Base-by-base conservation (phyloP, 2,329 filamentous ascomycete species). In the Fusarium solani-melongenae region DNA sequence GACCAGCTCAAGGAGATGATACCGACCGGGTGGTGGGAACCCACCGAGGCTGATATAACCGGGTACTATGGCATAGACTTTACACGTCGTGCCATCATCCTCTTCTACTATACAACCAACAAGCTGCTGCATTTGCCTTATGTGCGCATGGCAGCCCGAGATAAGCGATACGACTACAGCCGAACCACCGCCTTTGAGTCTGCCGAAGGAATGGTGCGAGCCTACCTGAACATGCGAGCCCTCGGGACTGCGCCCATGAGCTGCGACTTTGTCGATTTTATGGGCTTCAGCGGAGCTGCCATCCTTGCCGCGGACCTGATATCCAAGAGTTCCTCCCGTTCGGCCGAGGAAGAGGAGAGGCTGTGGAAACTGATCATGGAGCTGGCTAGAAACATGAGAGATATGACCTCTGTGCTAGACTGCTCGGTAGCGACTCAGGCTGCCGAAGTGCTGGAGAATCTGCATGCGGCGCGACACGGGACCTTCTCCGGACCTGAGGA, bases 221-320 rank as follows among this genome's bases (percentile, higher is more conserved):
- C 80, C 12, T 87, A 86, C 69, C 55, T 70, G 31, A 67, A 39
- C 12, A 68, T 71, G 20, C 41, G 68, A 9, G 41, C 60, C 14
- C 77, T 82, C 7, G 82, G 83, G 56, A 60, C 60, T 17, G 55
- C 33, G 6, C 62, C 66, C 8, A 34, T 64, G 10, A 70, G 58
- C 11, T 86, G 86, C 77, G 86, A 86, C 51, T 70, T 86, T 38
- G 79, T 85, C 55, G 86, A 88, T 67, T 88, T 88, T 58, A 79
- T 84, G 60, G 82, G 82, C 3, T 88, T 88, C 69, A 86, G 80
- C 2, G 82, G 83, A 5, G 82, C 84, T 15, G 82, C 87, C 72
- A 78, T 87, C 1, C 71, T 88, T 6, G 74, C 84, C 4, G 76
- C 86, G 36, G 83, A 86, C 61, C 71, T 86, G 15, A 77, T 85